A percentile compares a stretch with the other conserved stretches of the same genome.
phyloP scores from a whole-genome alignment of 345 rosid species.

The Pelargonium nanum region DNA sequence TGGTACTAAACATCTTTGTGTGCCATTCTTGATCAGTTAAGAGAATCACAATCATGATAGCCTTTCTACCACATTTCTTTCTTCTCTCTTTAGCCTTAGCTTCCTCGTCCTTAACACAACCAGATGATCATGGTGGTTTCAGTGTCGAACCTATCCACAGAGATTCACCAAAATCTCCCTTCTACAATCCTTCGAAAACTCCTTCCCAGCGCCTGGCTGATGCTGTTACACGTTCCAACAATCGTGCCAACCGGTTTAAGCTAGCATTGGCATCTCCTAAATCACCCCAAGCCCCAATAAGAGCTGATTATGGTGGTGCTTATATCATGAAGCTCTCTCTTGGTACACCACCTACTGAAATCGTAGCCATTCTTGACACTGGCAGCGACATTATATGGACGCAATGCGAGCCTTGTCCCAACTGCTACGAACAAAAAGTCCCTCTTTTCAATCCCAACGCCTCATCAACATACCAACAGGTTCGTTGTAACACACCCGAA shows the following conservation, averaged over 20 bases:
- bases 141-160: no score
- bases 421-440: conserved; percentile 5
- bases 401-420: conserved; percentile 10
- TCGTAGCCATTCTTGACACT: conserved; percentile 17
- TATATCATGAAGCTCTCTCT: conserved; percentile 24
- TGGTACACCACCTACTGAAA: conserved; percentile 16
- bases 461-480: conserved; percentile 10
- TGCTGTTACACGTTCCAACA: conserved; percentile 2
- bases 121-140: conserved; percentile 12
- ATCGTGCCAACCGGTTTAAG: conserved; percentile 3
- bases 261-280: background rate
- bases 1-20: no score
- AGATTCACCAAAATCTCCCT: no score
- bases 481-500: conserved; percentile 7
- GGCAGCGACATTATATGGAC: conserved; percentile 21
- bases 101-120: background rate
- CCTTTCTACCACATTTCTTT: background rate
- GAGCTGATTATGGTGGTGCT: background rate
- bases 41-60: background rate
- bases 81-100: background rate
- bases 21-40: no score
- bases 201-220: conserved; percentile 5
- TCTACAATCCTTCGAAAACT: conserved; percentile 12
- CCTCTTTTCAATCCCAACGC: conserved; percentile 11
- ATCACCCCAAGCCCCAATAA: background rate